A percentile compares a stretch with the other conserved stretches of the same genome.
phyloP scores from a whole-genome alignment of 139 green algal genomes.

The Tetraselmis striata region DNA sequence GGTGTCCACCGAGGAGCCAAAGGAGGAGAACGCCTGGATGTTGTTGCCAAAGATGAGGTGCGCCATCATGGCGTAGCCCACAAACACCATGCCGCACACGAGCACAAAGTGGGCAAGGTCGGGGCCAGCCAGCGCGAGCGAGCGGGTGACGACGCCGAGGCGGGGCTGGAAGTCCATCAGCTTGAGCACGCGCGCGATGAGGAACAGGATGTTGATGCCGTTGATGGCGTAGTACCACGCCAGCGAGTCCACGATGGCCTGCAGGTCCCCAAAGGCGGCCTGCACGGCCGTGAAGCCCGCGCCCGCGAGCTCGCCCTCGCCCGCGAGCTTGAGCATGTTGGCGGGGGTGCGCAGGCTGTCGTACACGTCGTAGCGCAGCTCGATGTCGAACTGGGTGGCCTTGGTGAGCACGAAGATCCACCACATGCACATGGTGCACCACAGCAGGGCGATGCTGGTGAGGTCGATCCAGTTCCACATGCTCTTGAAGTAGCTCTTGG shows the following conservation, averaged over 20 bases:
- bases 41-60: slow-evolving; percentile 79
- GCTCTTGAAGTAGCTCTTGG: slow-evolving; percentile 37
- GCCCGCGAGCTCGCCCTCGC: slow-evolving; percentile 18
- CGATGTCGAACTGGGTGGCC: slow-evolving; percentile 48
- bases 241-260: slow-evolving; percentile 48
- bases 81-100: slow-evolving; percentile 71
- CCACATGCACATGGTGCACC: slow-evolving; percentile 56
- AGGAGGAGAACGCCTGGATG: slow-evolving; percentile 56
- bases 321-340: slow-evolving; percentile 51
- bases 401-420: slow-evolving; percentile 45
- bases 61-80: slow-evolving; percentile 77
- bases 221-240: slow-evolving; percentile 74
- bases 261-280: slow-evolving; percentile 30
- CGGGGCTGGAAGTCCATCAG: slow-evolving; percentile 87
- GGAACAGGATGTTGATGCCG: slow-evolving; percentile 78
- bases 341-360: slow-evolving; percentile 39
- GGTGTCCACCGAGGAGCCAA: slow-evolving; percentile 60
- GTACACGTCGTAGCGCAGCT: slow-evolving; percentile 66
- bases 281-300: slow-evolving; percentile 24
- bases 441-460: slow-evolving; percentile 57
- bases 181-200: slow-evolving; percentile 70
- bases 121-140: slow-evolving; percentile 57
- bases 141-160: slow-evolving; percentile 72
- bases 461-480: slow-evolving; percentile 69
- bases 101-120: slow-evolving; percentile 81